Percentiles rank a stretch among this genome's conserved stretches.
Evolutionary conservation across 225 moss, liverwort and hornwort genomes (phyloP).

Genomic region (Pseudoscleropodium purum): DNA sequence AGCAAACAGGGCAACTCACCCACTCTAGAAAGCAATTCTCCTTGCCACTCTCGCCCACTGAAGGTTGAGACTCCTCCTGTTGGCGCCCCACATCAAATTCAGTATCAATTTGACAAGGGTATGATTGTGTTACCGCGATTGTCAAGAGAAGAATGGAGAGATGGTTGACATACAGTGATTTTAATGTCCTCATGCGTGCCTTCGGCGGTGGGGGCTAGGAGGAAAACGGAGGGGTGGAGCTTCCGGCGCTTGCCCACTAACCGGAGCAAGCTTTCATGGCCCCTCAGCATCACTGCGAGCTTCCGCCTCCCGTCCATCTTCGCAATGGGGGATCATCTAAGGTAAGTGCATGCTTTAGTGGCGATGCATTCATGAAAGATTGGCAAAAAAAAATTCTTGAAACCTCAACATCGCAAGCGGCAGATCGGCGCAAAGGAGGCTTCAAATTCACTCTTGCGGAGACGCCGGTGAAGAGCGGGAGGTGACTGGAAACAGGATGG

Average conservation of each 20-base stretch:
- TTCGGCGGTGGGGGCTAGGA: background rate
- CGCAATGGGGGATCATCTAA: background rate
- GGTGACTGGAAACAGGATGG: background rate
- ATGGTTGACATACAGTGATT: background rate
- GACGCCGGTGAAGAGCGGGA: background rate
- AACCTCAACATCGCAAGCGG: background rate
- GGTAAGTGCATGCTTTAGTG: background rate
- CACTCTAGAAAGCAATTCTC: constrained; percentile 31
- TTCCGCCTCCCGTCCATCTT: constrained; percentile 34
- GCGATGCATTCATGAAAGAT: background rate
- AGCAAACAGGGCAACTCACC: constrained; percentile 74
- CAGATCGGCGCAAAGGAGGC: background rate
- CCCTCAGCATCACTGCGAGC: constrained; percentile 39
- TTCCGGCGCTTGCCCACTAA: constrained; percentile 91
- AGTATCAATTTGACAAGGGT: background rate
- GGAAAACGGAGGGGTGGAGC: constrained; percentile 38
- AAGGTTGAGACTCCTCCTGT: constrained; percentile 7
- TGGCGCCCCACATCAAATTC: background rate
- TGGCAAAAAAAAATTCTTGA: too few species aligned
- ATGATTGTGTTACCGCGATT: background rate
- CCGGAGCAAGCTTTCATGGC: constrained; percentile 74
- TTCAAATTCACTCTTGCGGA: background rate
- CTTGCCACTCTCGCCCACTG: constrained; percentile 21
- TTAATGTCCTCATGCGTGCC: background rate
- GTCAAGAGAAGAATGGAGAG: background rate